Evolutionary conservation across 768 basidiomycete species (phyloP).

Genomic region (Kwoniella bestiolae): DNA sequence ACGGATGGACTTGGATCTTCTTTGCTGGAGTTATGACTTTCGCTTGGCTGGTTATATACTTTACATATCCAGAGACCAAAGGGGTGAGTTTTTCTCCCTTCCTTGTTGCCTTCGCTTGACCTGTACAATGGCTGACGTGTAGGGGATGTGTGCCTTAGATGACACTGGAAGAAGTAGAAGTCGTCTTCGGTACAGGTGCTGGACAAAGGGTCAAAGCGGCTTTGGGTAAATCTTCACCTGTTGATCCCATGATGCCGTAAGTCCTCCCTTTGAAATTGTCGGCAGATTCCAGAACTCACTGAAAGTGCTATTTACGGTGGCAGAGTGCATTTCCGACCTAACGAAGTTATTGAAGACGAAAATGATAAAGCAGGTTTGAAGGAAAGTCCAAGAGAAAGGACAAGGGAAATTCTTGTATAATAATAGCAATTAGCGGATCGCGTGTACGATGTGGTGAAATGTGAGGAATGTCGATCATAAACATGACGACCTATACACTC

Average conservation of each 20-base stretch:
- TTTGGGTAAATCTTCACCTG: slow-evolving; percentile 21
- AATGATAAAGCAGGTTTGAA: background rate
- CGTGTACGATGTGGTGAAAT: no score
- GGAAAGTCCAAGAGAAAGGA: background rate
- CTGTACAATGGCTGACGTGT: background rate
- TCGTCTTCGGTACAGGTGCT: slow-evolving; percentile 40
- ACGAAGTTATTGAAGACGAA: slow-evolving; percentile 3
- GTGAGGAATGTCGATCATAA: no score
- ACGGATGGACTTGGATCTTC: slow-evolving; percentile 45
- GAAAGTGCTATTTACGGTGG: background rate
- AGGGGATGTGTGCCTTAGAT: slow-evolving; percentile 26
- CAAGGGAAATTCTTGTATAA: background rate
- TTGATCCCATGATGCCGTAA: slow-evolving; percentile 32
- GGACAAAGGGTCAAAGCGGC: slow-evolving; percentile 41
- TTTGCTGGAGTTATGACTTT: slow-evolving; percentile 40
- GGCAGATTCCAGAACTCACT: background rate
- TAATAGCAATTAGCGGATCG: no score
- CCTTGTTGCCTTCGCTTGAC: background rate
- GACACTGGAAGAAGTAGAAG: slow-evolving; percentile 42
- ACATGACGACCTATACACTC: no score
- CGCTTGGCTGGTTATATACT: slow-evolving; percentile 35
- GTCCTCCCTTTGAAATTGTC: background rate
- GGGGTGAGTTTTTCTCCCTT: slow-evolving; percentile 27
- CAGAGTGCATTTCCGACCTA: slow-evolving; percentile 6
- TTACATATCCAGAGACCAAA: slow-evolving; percentile 45